Conservation (phyloP, 208 protist genomes). For the Trypanosoma conorhini region DNA sequence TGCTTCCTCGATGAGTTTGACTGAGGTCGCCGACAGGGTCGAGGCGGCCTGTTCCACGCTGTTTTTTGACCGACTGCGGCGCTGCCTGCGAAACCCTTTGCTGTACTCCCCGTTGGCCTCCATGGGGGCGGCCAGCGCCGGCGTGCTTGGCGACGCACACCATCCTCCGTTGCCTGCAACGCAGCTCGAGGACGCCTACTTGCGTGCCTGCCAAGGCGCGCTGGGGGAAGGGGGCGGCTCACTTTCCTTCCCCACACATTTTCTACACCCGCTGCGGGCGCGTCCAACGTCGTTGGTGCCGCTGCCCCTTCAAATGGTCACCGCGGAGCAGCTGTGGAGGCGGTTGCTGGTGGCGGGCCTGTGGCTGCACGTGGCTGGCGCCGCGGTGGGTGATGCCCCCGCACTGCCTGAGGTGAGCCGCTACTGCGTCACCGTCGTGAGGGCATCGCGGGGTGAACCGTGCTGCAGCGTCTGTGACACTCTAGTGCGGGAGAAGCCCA, state of each 20-base stretch:
- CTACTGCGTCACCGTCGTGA: conserved; percentile 51
- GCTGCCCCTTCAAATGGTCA: conserved; percentile 48
- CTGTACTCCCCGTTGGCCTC: conserved; percentile 28
- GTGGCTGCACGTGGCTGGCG: conserved; percentile 44
- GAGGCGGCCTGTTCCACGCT: conserved; percentile 10
- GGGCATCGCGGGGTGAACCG: conserved; percentile 30
- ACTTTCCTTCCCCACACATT: conserved; percentile 25
- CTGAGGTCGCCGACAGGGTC: conserved; percentile 18
- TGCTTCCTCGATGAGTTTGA: conserved; percentile 19
- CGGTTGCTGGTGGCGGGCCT: conserved; percentile 61
- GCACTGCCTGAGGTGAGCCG: conserved; percentile 14
- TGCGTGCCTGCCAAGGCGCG: conserved; percentile 3
- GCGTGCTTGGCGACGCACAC: not conserved
- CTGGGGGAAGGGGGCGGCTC: not conserved
- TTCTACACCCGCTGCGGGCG: conserved; percentile 27
- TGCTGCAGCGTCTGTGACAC: conserved; percentile 33
- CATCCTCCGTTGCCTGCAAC: not conserved
- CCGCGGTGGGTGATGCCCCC: not conserved
- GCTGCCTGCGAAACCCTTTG: conserved; percentile 33
- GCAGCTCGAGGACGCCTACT: not conserved
- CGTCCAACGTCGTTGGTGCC: conserved; percentile 39
- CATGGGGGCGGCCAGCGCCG: not conserved
- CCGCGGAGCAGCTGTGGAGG: conserved; percentile 49
- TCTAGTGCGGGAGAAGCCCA: conserved; percentile 20
- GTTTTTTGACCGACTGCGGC: conserved; percentile 27